Evolutionary conservation across 257 asterid genomes (phyloP).

Genomic region (Jasminum sambac): DNA sequence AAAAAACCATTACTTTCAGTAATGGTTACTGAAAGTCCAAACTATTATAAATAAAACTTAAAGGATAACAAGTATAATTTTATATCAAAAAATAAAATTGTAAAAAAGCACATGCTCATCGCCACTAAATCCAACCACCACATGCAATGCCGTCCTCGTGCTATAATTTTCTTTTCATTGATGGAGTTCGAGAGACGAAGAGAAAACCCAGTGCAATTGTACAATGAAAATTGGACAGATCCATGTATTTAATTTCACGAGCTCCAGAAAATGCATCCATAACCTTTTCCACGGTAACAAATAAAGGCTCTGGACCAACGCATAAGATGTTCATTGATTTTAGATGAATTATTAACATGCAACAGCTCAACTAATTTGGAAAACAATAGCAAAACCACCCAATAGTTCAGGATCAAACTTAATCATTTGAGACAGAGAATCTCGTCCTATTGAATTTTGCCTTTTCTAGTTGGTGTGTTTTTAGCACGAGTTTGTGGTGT

Average conservation of each 20-base stretch:
- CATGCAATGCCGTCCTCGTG: no score
- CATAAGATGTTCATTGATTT: conserved; percentile 8
- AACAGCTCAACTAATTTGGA: conserved; percentile 15
- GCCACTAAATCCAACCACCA: no score
- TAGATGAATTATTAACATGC: conserved; percentile 17
- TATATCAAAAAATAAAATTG: no score
- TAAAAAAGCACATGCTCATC: no score
- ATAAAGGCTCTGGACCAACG: conserved; percentile 66
- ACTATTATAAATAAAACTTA: no score
- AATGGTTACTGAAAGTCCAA: no score
- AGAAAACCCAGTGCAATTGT: conserved; percentile 88
- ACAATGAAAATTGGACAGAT: conserved; percentile 79
- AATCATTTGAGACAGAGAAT: conserved; percentile 71
- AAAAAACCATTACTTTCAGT: no score
- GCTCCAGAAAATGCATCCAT: conserved; percentile 97
- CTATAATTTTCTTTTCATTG: conserved; percentile 55
- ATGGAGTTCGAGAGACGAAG: conserved; percentile 64
- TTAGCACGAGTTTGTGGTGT: no score
- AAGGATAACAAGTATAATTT: no score
- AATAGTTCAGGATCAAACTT: conserved; percentile 63
- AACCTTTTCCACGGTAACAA: conserved; percentile 73
- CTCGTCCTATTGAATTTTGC: conserved; percentile 87
- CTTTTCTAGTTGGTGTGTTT: no score
- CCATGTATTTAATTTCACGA: conserved; percentile 83
- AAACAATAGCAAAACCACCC: conserved; percentile 47